Percentiles rank a stretch among this genome's conserved stretches.
Evolutionary conservation across 2,329 filamentous ascomycete species (phyloP).

Genomic region (Ophiocordyceps sinensis): DNA sequence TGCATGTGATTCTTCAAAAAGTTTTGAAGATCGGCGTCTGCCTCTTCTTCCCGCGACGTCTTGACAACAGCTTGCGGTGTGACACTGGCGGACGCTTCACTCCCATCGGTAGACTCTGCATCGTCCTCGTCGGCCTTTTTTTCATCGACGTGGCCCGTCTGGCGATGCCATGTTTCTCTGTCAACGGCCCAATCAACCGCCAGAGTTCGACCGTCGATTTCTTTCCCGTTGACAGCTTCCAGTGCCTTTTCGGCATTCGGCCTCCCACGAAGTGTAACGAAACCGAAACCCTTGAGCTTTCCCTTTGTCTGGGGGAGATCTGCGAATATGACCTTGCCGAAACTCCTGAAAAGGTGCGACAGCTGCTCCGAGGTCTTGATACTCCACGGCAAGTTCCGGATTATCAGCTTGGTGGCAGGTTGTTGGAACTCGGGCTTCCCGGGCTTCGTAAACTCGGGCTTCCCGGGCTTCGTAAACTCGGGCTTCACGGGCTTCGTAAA

Average conservation of each 20-base stretch:
- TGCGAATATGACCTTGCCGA: conserved; percentile 80
- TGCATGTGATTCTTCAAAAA: conserved; percentile 44
- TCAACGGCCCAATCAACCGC: conserved; percentile 97
- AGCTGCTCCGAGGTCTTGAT: conserved; percentile 79
- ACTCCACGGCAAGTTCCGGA: conserved; percentile 92
- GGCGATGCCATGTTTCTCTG: conserved; percentile 68
- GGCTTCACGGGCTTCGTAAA: conserved; percentile 38
- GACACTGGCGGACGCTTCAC: conserved; percentile 15
- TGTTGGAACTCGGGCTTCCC: conserved; percentile 45
- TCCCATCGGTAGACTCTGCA: conserved; percentile 10
- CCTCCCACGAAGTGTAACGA: conserved; percentile 72
- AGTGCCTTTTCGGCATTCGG: conserved; percentile 89
- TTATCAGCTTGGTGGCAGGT: conserved; percentile 66
- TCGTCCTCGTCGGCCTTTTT: conserved; percentile 22
- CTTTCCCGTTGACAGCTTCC: conserved; percentile 73
- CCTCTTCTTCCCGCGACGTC: conserved; percentile 25
- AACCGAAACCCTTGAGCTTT: conserved; percentile 77
- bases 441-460: no score
- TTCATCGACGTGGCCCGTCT: conserved; percentile 26
- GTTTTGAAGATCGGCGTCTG: conserved; percentile 33
- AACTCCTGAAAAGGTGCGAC: conserved; percentile 64
- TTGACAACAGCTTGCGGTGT: conserved; percentile 14
- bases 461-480: no score
- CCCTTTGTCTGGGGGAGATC: conserved; percentile 68
- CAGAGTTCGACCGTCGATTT: conserved; percentile 72